A percentile compares a stretch with the other conserved stretches of the same genome.
Evolutionary conservation across 768 basidiomycete species (phyloP).

Genomic region (Lyophyllum shimeji): DNA sequence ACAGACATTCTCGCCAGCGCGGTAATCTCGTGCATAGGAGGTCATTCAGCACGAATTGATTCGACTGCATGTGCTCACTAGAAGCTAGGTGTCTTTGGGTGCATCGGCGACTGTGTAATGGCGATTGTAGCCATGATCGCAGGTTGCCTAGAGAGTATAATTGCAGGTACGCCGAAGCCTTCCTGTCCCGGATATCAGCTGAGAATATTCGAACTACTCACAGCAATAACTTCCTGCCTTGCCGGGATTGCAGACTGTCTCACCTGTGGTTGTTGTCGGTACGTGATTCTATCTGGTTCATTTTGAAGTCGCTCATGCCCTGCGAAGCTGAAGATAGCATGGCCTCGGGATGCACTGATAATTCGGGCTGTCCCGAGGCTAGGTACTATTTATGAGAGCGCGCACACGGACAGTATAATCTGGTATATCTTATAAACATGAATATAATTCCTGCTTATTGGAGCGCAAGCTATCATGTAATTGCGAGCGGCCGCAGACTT

Average conservation of each 20-base stretch:
- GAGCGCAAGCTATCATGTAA: no score
- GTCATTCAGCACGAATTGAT: constrained; percentile 14
- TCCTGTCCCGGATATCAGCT: neutral
- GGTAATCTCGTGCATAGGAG: constrained; percentile 30
- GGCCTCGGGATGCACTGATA: neutral
- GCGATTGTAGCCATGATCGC: constrained; percentile 36
- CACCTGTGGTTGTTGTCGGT: constrained; percentile 46
- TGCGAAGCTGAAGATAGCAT: neutral
- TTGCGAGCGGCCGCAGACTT: no score
- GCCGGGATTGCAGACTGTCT: constrained; percentile 42
- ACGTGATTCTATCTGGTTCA: neutral
- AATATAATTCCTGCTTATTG: no score
- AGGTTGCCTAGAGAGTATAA: constrained; percentile 46
- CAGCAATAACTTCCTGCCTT: constrained; percentile 42
- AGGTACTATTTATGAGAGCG: no score
- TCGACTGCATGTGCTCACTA: neutral
- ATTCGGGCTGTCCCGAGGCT: neutral
- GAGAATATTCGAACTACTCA: neutral
- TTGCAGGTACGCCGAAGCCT: constrained; percentile 33
- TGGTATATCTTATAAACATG: no score
- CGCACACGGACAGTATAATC: no score
- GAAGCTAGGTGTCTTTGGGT: constrained; percentile 35
- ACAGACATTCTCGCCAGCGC: neutral
- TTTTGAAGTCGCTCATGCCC: neutral
- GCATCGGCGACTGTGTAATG: constrained; percentile 44